These are phyloP conservation scores for Glutinoglossum americanum DNA, from an alignment of 495 filamentous ascomycete species.

Conservation along the genomic window DNA sequence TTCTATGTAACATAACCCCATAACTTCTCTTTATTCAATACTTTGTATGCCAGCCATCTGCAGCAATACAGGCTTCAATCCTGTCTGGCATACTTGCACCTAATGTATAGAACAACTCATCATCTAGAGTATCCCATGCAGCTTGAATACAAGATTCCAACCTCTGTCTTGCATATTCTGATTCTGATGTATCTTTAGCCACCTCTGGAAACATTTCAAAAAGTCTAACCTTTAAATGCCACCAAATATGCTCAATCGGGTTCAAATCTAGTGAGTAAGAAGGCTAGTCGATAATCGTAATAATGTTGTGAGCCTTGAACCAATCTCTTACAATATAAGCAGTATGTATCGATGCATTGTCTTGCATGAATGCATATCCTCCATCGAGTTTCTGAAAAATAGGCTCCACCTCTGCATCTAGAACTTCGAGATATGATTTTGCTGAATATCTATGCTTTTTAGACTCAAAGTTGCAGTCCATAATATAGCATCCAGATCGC, in stretches of 20 bases:
- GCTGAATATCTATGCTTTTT: neutral
- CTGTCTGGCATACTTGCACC: neutral
- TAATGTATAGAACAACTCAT: neutral
- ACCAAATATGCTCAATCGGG: neutral
- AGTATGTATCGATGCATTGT: neutral
- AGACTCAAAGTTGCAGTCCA: neutral
- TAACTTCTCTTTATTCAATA: neutral
- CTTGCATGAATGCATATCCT: neutral
- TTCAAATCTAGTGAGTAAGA: neutral
- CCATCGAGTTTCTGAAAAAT: neutral
- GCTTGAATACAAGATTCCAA: neutral
- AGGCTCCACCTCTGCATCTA: neutral
- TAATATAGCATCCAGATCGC: neutral
- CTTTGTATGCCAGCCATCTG: neutral
- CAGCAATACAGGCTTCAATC: neutral
- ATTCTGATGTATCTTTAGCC: neutral
- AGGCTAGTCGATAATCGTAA: neutral
- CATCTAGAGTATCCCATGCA: neutral
- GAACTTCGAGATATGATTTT: neutral
- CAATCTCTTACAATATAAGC: neutral
- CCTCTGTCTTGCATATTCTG: neutral
- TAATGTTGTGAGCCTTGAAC: neutral
- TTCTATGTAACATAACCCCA: neutral
- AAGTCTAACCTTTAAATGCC: neutral
- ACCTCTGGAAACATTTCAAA: neutral